Conservation (phyloP, 2,329 filamentous ascomycete species). For the Talaromyces rugulosus region DNA sequence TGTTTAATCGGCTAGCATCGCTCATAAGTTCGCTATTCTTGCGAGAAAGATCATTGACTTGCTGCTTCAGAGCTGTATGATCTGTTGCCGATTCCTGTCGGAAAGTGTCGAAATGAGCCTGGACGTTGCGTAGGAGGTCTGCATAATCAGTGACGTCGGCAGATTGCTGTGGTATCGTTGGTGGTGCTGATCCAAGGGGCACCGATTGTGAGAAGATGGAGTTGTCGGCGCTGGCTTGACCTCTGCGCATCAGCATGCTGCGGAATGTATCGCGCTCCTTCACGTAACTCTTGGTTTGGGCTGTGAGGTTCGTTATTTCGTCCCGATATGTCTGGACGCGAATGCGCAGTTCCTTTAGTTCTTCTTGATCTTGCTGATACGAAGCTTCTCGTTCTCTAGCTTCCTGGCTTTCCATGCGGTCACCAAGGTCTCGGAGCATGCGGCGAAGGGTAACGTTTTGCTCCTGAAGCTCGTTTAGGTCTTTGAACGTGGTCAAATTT, state of each 20-base stretch:
- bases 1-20: slow-evolving; percentile 73
- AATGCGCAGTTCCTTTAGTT: slow-evolving; percentile 68
- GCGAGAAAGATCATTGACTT: slow-evolving; percentile 73
- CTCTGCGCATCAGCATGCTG: slow-evolving; percentile 78
- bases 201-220: slow-evolving; percentile 70
- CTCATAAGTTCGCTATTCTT: slow-evolving; percentile 80
- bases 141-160: slow-evolving; percentile 65
- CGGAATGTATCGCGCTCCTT: slow-evolving; percentile 97
- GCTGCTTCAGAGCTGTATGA: slow-evolving; percentile 74
- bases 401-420: slow-evolving; percentile 88
- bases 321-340: slow-evolving; percentile 77
- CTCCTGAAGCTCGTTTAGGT: slow-evolving; percentile 75
- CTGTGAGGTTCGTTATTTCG: slow-evolving; percentile 75
- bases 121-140: slow-evolving; percentile 78
- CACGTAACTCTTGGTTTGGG: slow-evolving; percentile 86
- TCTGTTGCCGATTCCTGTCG: slow-evolving; percentile 80
- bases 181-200: slow-evolving; percentile 51
- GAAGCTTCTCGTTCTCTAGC: slow-evolving; percentile 59
- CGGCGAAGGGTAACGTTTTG: slow-evolving; percentile 83
- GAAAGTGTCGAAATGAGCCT: slow-evolving; percentile 84
- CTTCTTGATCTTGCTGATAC: slow-evolving; percentile 56
- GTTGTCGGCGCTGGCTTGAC: slow-evolving; percentile 55
- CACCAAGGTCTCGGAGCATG: slow-evolving; percentile 77
- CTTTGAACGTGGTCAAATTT: slow-evolving; percentile 83
- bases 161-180: slow-evolving; percentile 39